Conservation (phyloP, 1,139 yeast genomes). For the Kazachstania sp. region DNA sequence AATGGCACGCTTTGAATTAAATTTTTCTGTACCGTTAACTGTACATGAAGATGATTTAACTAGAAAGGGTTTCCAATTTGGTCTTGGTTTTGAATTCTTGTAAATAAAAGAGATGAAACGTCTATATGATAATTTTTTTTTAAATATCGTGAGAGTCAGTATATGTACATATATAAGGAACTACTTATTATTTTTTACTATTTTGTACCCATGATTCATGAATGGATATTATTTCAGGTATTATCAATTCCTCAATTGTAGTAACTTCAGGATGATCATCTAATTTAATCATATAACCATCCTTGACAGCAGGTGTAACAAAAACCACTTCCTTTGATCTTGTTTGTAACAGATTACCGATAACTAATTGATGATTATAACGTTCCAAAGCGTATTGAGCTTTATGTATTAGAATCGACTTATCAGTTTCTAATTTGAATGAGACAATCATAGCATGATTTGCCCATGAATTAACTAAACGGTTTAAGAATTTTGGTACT, state of each 20-base stretch:
- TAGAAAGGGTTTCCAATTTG: constrained; percentile 87
- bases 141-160: not conserved
- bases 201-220: constrained; percentile 54
- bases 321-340: constrained; percentile 84
- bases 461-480: constrained; percentile 91
- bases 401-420: constrained; percentile 57
- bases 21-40: constrained; percentile 69
- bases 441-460: constrained; percentile 91
- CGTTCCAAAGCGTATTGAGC: constrained; percentile 70
- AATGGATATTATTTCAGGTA: constrained; percentile 59
- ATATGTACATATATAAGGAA: not conserved
- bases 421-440: constrained; percentile 90
- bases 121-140: too few species aligned
- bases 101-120: constrained; percentile 26
- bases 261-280: constrained; percentile 21
- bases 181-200: not conserved
- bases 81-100: constrained; percentile 79
- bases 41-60: constrained; percentile 56
- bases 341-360: constrained; percentile 86
- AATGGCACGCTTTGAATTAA: constrained; percentile 83
- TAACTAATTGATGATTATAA: constrained; percentile 87
- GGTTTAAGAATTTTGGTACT: constrained; percentile 84
- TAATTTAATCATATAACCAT: constrained; percentile 46
- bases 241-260: constrained; percentile 42
- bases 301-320: constrained; percentile 45